Evolutionary conservation across 2,329 filamentous ascomycete species (phyloP).

Genomic region (Stagonosporopsis cucurbitacearum): DNA sequence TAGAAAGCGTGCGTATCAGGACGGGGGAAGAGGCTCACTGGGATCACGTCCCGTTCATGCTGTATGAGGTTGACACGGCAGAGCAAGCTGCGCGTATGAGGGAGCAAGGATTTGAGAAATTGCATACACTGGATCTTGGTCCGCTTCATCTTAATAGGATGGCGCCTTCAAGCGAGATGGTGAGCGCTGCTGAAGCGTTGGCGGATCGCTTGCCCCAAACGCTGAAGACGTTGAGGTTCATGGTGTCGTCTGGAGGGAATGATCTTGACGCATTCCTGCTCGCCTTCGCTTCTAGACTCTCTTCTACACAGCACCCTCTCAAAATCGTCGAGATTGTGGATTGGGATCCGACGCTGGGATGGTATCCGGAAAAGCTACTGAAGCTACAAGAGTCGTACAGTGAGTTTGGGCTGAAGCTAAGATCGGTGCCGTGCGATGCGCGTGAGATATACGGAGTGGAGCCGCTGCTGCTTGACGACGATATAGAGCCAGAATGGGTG

Average conservation of each 20-base stretch:
- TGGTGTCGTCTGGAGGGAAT: not conserved
- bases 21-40: not conserved
- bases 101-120: not conserved
- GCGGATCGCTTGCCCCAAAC: not conserved
- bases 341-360: constrained; percentile 6
- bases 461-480: constrained; percentile 3
- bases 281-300: not conserved
- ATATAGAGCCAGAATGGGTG: not conserved
- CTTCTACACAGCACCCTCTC: not conserved
- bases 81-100: not conserved
- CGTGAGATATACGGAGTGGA: not conserved
- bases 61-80: not conserved
- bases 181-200: not conserved
- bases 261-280: not conserved
- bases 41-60: not conserved
- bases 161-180: not conserved
- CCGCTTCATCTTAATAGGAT: not conserved
- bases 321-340: not conserved
- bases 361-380: not conserved
- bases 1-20: not conserved
- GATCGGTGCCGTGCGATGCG: not conserved
- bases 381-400: not conserved
- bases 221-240: not conserved
- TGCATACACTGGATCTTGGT: not conserved
- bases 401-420: not conserved